Evolutionary conservation across 2,329 filamentous ascomycete species (phyloP).

Genomic region (Ilyonectria robusta): DNA sequence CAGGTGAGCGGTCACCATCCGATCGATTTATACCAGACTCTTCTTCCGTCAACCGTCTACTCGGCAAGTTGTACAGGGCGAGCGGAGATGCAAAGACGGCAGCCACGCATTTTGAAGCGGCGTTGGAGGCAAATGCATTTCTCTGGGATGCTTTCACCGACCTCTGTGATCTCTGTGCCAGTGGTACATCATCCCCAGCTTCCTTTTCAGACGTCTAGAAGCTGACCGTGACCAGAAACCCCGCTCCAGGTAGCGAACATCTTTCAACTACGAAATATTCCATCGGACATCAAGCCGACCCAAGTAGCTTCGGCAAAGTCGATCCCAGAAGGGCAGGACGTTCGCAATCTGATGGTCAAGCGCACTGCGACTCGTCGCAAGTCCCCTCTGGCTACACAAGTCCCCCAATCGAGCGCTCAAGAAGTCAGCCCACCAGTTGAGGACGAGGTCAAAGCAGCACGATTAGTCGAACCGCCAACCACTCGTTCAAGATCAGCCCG

Average conservation of each 20-base stretch:
- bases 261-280: slow-evolving; percentile 27
- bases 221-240: slow-evolving; percentile 12
- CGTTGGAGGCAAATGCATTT: slow-evolving; percentile 38
- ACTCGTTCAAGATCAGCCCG: too few relatives aligned
- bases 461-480: too few relatives aligned
- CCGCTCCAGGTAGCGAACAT: slow-evolving; percentile 27
- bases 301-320: slow-evolving; percentile 4
- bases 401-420: too few relatives aligned
- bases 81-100: slow-evolving; percentile 35
- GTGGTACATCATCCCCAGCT: background rate
- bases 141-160: slow-evolving; percentile 44
- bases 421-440: too few relatives aligned
- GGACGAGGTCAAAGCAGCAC: too few relatives aligned
- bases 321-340: slow-evolving; percentile 2
- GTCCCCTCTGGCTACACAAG: too few relatives aligned
- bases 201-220: background rate
- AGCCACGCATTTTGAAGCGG: slow-evolving; percentile 27
- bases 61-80: slow-evolving; percentile 37
- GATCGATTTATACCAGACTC: slow-evolving; percentile 35
- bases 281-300: slow-evolving; percentile 6
- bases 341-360: slow-evolving; percentile 13
- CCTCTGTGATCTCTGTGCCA: slow-evolving; percentile 34
- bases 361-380: slow-evolving; percentile 15
- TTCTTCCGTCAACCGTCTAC: slow-evolving; percentile 31
- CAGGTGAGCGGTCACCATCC: slow-evolving; percentile 14